These are phyloP conservation scores for Phytopythium chamaehyphon DNA, from an alignment of 352 stramenopile species.

Conservation along the genomic window DNA sequence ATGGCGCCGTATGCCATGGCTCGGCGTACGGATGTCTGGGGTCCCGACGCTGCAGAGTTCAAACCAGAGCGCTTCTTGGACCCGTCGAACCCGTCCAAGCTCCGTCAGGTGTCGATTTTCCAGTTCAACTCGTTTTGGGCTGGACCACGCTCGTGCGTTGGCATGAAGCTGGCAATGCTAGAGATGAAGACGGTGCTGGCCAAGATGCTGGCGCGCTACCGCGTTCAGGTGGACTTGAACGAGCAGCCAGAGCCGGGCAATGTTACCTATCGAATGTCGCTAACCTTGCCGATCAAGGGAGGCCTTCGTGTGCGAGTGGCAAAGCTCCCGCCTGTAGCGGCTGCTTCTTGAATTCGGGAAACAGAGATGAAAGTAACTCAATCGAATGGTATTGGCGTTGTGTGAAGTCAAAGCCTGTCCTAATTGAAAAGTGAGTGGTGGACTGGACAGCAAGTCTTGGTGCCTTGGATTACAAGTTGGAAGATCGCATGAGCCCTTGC, in stretches of 20 bases:
- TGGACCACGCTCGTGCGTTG: conserved; percentile 25
- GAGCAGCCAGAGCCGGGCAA: conserved; percentile 3
- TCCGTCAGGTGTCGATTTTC: conserved; percentile 20
- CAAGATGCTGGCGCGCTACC: conserved; percentile 14
- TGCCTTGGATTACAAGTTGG: no score
- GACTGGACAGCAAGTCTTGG: no score
- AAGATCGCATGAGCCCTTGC: no score
- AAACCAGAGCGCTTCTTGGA: conserved; percentile 38
- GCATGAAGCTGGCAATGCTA: conserved; percentile 42
- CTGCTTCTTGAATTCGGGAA: neutral
- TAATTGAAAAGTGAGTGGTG: no score
- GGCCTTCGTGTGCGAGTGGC: conserved; percentile 7
- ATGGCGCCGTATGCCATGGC: conserved; percentile 35
- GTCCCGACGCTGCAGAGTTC: conserved; percentile 28
- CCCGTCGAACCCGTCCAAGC: conserved; percentile 9
- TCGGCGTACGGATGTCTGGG: conserved; percentile 31
- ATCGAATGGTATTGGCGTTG: neutral
- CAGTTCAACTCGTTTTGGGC: conserved; percentile 33
- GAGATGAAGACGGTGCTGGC: conserved; percentile 41
- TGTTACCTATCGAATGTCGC: conserved; percentile 11
- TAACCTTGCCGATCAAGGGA: conserved; percentile 11
- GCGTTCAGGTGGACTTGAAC: conserved; percentile 1
- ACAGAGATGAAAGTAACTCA: neutral
- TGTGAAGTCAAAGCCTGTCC: no score
- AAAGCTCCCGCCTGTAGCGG: neutral